These are phyloP conservation scores for Ichthyophthirius multifiliis DNA, from an alignment of 169 alveolate species.

Conservation along the genomic window DNA sequence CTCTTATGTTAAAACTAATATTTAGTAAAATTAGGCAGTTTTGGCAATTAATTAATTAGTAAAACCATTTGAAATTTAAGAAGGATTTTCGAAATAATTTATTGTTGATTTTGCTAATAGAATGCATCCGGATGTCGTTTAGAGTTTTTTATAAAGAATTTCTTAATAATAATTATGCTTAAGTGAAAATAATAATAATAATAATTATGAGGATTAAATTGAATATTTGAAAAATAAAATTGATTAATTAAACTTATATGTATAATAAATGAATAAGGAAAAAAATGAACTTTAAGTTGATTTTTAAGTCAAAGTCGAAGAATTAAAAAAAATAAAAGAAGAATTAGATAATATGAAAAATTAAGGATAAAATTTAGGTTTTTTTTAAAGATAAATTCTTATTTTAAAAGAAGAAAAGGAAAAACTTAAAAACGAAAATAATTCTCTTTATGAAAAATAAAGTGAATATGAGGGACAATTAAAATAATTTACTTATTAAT, in stretches of 20 bases:
- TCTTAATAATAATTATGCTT: not conserved
- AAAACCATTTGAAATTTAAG: slow-evolving; percentile 37
- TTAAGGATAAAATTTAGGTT: not conserved
- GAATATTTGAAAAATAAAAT: slow-evolving; percentile 47
- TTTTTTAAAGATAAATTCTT: slow-evolving; percentile 28
- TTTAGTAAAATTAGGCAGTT: slow-evolving; percentile 30
- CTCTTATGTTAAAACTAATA: slow-evolving; percentile 25
- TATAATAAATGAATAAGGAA: slow-evolving; percentile 37
- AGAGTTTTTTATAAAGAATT: not conserved
- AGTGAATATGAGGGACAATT: slow-evolving; percentile 27
- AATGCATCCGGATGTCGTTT: not conserved
- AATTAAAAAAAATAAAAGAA: slow-evolving; percentile 37
- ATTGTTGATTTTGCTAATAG: slow-evolving; percentile 41
- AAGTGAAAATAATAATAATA: no score
- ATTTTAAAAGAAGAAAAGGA: slow-evolving; percentile 36
- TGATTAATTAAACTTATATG: slow-evolving; percentile 41
- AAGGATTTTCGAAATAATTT: slow-evolving; percentile 32
- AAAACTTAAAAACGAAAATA: slow-evolving; percentile 31
- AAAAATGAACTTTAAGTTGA: slow-evolving; percentile 42
- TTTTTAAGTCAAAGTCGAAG: slow-evolving; percentile 35
- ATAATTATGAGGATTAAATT: slow-evolving; percentile 30
- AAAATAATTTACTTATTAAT: not conserved
- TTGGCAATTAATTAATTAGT: slow-evolving; percentile 31
- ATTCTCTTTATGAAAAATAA: slow-evolving; percentile 30
- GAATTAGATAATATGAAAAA: slow-evolving; percentile 35